phyloP scores from a whole-genome alignment of 257 asterid species.

The Mitragyna speciosa region DNA sequence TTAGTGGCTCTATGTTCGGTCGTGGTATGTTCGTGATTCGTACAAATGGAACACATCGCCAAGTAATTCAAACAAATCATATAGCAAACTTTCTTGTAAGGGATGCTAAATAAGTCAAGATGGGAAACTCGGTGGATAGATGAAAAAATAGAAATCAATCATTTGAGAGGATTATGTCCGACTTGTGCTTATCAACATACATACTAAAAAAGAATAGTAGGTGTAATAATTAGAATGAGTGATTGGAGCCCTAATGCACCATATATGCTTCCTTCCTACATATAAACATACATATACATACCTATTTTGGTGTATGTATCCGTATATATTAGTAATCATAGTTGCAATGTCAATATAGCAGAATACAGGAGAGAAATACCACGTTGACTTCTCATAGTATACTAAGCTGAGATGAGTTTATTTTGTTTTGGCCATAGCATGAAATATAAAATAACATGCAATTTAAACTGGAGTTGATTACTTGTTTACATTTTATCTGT shows the following conservation, averaged over 20 bases:
- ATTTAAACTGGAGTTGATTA: neutral
- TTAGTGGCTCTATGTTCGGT: too few species aligned
- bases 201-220: neutral
- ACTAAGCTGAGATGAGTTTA: neutral
- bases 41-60: too few species aligned
- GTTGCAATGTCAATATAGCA: neutral
- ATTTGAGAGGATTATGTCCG: too few species aligned
- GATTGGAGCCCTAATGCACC: too few species aligned
- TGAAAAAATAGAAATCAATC: too few species aligned
- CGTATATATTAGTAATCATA: neutral
- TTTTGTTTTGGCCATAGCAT: neutral
- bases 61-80: too few species aligned
- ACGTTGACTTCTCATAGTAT: neutral
- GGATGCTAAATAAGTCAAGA: too few species aligned
- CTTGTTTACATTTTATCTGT: neutral
- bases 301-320: neutral
- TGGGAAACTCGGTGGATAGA: too few species aligned
- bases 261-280: too few species aligned
- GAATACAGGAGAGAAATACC: neutral
- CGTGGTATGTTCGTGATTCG: too few species aligned
- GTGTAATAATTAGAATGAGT: neutral
- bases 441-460: neutral
- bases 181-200: neutral
- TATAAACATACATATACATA: too few species aligned
- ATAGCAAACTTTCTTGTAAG: too few species aligned